Percentiles rank a stretch among this genome's conserved stretches.
These are phyloP conservation scores for Blastobotrys malaysiensis DNA, from an alignment of 1,139 yeast genomes.

Conservation along the genomic window DNA sequence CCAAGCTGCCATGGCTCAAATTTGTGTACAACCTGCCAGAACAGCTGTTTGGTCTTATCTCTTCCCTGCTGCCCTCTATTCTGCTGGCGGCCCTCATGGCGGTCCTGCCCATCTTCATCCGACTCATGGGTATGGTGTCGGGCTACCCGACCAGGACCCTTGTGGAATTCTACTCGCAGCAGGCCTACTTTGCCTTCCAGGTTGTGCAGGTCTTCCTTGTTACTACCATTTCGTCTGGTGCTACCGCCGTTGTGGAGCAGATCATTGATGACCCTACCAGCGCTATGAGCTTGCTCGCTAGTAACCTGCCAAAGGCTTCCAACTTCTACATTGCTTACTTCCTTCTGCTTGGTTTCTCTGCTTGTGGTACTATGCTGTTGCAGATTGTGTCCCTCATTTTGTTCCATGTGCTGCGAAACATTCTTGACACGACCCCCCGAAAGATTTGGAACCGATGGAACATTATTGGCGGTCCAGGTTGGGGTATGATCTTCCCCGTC, in stretches of 20 bases:
- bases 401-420: constrained; percentile 59
- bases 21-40: constrained; percentile 69
- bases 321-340: constrained; percentile 61
- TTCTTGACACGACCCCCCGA: constrained; percentile 78
- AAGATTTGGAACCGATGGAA: constrained; percentile 76
- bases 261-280: constrained; percentile 58
- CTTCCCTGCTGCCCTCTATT: constrained; percentile 82
- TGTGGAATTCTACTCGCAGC: constrained; percentile 75
- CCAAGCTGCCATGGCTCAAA: constrained; percentile 60
- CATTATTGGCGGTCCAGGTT: constrained; percentile 55
- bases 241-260: constrained; percentile 66
- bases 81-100: constrained; percentile 79
- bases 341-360: constrained; percentile 73
- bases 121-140: constrained; percentile 62
- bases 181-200: constrained; percentile 84
- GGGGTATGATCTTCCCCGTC: constrained; percentile 89
- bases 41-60: constrained; percentile 67
- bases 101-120: constrained; percentile 72
- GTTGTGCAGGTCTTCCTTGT: constrained; percentile 81
- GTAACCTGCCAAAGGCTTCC: constrained; percentile 79
- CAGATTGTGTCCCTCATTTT: constrained; percentile 71
- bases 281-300: constrained; percentile 66
- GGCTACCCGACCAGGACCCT: constrained; percentile 70
- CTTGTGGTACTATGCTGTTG: constrained; percentile 73
- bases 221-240: constrained; percentile 75